phyloP scores from a whole-genome alignment of 495 filamentous ascomycete genomes.

The Hypoxylon perforatum region DNA sequence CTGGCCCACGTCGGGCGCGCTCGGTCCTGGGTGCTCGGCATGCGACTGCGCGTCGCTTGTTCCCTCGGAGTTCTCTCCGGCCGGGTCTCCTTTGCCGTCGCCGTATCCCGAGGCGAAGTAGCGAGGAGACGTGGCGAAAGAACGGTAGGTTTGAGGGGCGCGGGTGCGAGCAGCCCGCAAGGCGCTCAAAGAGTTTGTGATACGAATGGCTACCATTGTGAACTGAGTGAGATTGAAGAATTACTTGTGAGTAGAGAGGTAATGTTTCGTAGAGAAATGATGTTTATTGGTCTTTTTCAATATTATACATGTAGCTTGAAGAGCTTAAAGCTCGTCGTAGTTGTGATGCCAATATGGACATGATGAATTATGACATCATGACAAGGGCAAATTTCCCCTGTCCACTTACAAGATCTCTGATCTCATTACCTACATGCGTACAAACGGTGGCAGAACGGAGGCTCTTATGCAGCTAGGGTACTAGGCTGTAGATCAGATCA shows the following conservation, averaged over 20 bases:
- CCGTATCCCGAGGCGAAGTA: slow-evolving; percentile 45
- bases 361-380: slow-evolving; percentile 47
- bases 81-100: slow-evolving; percentile 49
- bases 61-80: slow-evolving; percentile 41
- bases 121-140: slow-evolving; percentile 24
- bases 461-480: slow-evolving; percentile 28
- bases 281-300: slow-evolving; percentile 17
- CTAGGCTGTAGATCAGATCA: slow-evolving; percentile 2
- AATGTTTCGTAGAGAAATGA: not conserved
- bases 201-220: slow-evolving; percentile 42
- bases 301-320: not conserved
- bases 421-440: not conserved
- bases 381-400: slow-evolving; percentile 3
- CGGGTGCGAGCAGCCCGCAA: slow-evolving; percentile 33
- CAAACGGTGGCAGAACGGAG: slow-evolving; percentile 8
- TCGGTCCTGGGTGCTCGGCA: slow-evolving; percentile 50
- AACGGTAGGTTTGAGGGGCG: slow-evolving; percentile 31
- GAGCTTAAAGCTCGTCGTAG: slow-evolving; percentile 1
- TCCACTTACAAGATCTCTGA: slow-evolving; percentile 15
- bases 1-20: slow-evolving; percentile 45
- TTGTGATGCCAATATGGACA: slow-evolving; percentile 36
- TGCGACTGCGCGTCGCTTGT: slow-evolving; percentile 41
- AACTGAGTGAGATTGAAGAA: not conserved
- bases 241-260: not conserved
- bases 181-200: slow-evolving; percentile 32